Evolutionary conservation across 805 yeast species (phyloP), one percentile per base, ranked within the genome.

Genomic region (Saturnispora zaruensis): DNA sequence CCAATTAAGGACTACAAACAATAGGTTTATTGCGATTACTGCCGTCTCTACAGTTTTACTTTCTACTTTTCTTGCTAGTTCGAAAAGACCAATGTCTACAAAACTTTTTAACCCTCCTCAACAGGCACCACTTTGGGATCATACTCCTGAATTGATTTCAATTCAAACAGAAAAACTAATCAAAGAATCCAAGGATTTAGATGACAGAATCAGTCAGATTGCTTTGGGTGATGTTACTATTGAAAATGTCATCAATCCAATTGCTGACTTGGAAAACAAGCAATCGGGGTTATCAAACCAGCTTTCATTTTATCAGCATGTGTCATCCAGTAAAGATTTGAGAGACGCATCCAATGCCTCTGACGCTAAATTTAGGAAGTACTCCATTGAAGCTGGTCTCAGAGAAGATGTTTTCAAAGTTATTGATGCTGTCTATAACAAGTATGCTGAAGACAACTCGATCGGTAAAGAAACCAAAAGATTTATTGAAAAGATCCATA

Each of bases 301-400:
- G 56, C 64, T 85, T 57, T 70, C 82, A 18, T 87, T 87, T 61
- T 82, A 79, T 59, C 87, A 81, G 64, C 82, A 83, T 56, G 90
- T 87, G 9, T 82, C 90, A 3, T 59, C 79, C 20, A 72, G 75
- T 54, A 77, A 81, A 59, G 78, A 67, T n/a, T 61, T 84, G 30
- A 75, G 96, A 59, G 87, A 84, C 54, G 87, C 88, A 3, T 79
- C 90, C 2, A 74, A 74, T 41, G 68, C 76, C 52, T 82, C 87
- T 0, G 84, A 82, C 54, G 78, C 78, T 60, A 60, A 71, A 52
- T 64, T 84, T 41, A 73, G 77, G 47, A 75, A 79, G 45, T 76
- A 71, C 56, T 67, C 73, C 8, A 84, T 87, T 57, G 95, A 84
- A 57, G 72, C 82, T 23, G 74, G 77, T 14, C 64, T 78, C 49